Percentiles rank a stretch among this genome's conserved stretches.
phyloP scores from a whole-genome alignment of 1,284 basidiomycete genomes.

The Chiua sp. region DNA sequence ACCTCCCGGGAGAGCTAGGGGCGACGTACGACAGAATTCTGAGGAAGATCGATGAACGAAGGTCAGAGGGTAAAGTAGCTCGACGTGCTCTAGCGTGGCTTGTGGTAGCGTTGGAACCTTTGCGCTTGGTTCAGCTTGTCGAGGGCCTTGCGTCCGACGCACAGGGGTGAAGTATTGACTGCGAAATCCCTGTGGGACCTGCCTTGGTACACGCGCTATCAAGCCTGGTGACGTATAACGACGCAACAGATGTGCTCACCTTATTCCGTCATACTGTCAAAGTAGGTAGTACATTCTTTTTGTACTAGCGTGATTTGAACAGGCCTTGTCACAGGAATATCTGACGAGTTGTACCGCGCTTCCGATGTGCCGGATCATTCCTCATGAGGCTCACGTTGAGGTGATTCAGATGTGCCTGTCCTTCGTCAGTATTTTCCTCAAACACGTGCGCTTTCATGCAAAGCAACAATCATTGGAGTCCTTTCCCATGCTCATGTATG shows the following conservation, averaged over 20 bases:
- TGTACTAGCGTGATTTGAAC: neutral
- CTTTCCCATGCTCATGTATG: conserved; percentile 5
- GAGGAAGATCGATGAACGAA: neutral
- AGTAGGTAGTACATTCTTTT: neutral
- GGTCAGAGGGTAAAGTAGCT: neutral
- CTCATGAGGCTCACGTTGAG: neutral
- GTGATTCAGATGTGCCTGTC: neutral
- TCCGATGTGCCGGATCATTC: neutral
- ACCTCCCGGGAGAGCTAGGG: neutral
- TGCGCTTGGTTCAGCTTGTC: neutral
- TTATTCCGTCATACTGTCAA: conserved; percentile 10
- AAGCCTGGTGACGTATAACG: conserved; percentile 3
- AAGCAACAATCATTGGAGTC: neutral
- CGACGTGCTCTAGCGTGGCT: conserved; percentile 1
- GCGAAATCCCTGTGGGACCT: neutral
- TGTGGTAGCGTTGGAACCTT: neutral
- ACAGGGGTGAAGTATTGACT: no score
- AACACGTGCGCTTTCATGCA: neutral
- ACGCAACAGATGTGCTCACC: neutral
- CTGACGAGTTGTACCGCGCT: neutral
- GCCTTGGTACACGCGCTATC: neutral
- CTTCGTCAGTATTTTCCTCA: neutral
- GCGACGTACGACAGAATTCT: conserved; percentile 3
- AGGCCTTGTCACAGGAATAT: conserved; percentile 1
- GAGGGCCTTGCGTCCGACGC: neutral